Base-by-base conservation (phyloP, 2,329 filamentous ascomycete species). In the Pseudogymnoascus sp. region DNA sequence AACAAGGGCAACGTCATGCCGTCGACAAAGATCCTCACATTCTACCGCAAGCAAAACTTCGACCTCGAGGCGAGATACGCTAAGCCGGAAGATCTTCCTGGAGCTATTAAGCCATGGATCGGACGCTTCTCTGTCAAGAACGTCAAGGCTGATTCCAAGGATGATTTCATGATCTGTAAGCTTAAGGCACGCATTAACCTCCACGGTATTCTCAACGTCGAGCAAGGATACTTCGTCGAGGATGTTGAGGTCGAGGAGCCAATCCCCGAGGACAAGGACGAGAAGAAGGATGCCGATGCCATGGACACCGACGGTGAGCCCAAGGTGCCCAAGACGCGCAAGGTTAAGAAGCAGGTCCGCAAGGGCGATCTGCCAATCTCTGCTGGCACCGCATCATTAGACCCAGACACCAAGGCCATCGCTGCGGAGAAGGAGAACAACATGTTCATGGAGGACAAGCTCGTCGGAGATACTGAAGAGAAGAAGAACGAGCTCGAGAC, bases 161-260 rank as follows among this genome's bases (percentile, higher is more conserved):
- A 96, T 65, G 95, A 98, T 75, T 99, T 98, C 78, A 98, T 99
- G 93, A 96, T 98, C 73, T 99, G 95, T 89, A 99, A 99, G 82
- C 88, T 99, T 66, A 98, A 98, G 85, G 93, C 95, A 59, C 88
- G 95, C 67, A 85, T 99, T 63, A 99, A 99, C 80, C 85, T 98
- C 68, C 93, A 98, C 80, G 95, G 95, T 76, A 86, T 99, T 65
- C 82, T 99, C 69, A 98, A 98, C 75, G 89, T 99, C 38, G 95
- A 99, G 81, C 93, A 88, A 67, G 95, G 93, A 65, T 99, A 99
- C 82, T 98, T 91, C 72, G 95, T 99, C 62, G 95, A 99, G 81
- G 95, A 99, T 75, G 87, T 96, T 73, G 95, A 99, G 79, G 88
- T 98, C 63, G 95, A 99, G 80, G 93, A 96, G 81, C 91, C 93